phyloP scores from a whole-genome alignment of 345 rosid species.

The Rubroshorea leprosula region DNA sequence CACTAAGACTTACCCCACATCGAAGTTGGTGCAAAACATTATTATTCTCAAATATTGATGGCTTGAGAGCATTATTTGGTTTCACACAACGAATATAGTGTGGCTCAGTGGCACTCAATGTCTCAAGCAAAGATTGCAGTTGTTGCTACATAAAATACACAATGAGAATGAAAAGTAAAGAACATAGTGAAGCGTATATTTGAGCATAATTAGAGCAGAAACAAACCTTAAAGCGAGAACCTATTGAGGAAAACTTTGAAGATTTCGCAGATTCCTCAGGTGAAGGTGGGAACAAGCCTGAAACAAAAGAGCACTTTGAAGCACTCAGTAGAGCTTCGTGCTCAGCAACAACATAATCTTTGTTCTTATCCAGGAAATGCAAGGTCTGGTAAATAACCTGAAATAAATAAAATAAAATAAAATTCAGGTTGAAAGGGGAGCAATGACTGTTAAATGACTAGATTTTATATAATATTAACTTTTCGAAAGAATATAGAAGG shows the following conservation, averaged over 20 bases:
- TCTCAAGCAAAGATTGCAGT: conserved; percentile 90
- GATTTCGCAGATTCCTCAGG: conserved; percentile 85
- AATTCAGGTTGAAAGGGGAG: background rate
- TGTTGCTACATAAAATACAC: conserved; percentile 69
- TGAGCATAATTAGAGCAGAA: conserved; percentile 8
- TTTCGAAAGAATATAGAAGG: no score
- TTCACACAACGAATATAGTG: conserved; percentile 95
- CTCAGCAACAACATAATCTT: conserved; percentile 91
- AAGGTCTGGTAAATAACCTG: conserved; percentile 98
- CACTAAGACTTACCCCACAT: conserved; percentile 89
- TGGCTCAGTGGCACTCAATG: conserved; percentile 84
- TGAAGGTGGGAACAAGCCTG: conserved; percentile 67
- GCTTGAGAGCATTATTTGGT: conserved; percentile 93
- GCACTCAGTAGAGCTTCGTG: conserved; percentile 81
- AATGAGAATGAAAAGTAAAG: conserved; percentile 11
- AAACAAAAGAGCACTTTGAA: conserved; percentile 75
- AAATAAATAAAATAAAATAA: conserved; percentile 7
- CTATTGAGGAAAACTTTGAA: conserved; percentile 92
- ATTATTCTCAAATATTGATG: conserved; percentile 73
- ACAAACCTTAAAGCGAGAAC: conserved; percentile 86
- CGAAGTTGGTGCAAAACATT: conserved; percentile 85
- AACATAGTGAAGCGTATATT: conserved; percentile 12
- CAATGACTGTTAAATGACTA: no score
- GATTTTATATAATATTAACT: no score
- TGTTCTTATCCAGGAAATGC: conserved; percentile 86